Evolutionary conservation across 345 rosid species (phyloP).

Genomic region (Eucalyptus rudis): DNA sequence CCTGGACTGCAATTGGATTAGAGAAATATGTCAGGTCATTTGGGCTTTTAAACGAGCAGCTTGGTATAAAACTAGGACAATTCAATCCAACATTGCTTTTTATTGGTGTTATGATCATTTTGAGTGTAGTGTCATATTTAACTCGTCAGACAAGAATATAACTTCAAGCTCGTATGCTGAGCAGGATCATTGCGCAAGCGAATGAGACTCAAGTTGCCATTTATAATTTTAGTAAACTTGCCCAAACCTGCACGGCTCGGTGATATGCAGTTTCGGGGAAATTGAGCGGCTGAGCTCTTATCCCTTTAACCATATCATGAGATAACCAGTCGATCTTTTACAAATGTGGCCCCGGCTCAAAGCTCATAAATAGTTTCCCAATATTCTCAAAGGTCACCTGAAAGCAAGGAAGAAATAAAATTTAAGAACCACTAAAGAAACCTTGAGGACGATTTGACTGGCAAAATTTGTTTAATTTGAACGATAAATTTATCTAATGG

Average conservation of each 20-base stretch:
- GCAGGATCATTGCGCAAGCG: background rate
- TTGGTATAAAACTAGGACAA: background rate
- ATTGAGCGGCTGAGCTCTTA: constrained; percentile 21
- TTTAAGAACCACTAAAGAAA: background rate
- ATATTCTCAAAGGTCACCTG: constrained; percentile 22
- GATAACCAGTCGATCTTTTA: background rate
- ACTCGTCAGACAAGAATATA: background rate
- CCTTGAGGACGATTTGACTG: background rate
- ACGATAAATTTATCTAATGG: background rate
- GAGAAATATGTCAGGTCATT: background rate
- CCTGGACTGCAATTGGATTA: constrained; percentile 1
- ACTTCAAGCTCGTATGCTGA: background rate
- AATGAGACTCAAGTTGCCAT: background rate
- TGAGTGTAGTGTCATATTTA: background rate
- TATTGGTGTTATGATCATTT: background rate
- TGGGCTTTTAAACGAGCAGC: background rate
- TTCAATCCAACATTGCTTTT: background rate
- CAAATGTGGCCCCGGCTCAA: constrained; percentile 18
- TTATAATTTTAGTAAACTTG: background rate
- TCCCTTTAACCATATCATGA: constrained; percentile 4
- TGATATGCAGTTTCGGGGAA: constrained; percentile 21
- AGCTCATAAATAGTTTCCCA: constrained; percentile 14
- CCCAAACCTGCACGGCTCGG: constrained; percentile 12
- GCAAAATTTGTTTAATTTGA: background rate
- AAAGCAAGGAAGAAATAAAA: background rate